Evolutionary conservation across 1,139 yeast genomes (phyloP), one percentile per base, ranked within the genome.

Genomic region (Waltiozyma solani): DNA sequence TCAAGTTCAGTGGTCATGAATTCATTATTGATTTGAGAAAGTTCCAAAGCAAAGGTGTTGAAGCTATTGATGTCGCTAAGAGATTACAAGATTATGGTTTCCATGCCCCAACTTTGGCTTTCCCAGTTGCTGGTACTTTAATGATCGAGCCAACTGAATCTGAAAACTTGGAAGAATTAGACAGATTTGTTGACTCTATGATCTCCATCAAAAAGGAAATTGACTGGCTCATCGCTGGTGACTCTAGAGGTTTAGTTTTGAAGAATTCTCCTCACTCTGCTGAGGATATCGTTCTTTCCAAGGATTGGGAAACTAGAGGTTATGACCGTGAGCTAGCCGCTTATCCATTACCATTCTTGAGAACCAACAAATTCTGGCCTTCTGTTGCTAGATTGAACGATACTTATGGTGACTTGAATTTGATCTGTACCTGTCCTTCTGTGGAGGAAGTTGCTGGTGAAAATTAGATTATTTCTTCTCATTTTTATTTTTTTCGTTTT

Each of bases 81-180:
- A 77, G 98, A 62, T 73, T 91, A 45, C 97, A 91, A 63, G 98
- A 91, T 64, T 91, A 89, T 58, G 96, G 97, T 2, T 91, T 91
- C 79, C 98, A 91, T 62, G 96, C 96, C 1, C 98, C 98, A 49
- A 91, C 98, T 37, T 79, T 91, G 86, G 91, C 97, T 2, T 91
- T 93, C 84, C 98, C 98, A 19, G 95, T 91, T 39, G 89, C 96
- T 12, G 95, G 95, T 44, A 91, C 98, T 4, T 71, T 91, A 51
- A 91, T 91, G 98, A 79, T 91, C 49, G 98, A 91, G 64, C 98
- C 98, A 43, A 91, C 98, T 5, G 98, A 91, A 63, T 80, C 93
- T 19, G 98, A 91, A 64, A 79, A 86, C 56, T 65, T 82, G 55
- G 83, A 70, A 40, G 98, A 91, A 65, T 69, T 91, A 50, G 93